Conservation (phyloP, 306 rosid species). For the Hippophae rhamnoides region DNA sequence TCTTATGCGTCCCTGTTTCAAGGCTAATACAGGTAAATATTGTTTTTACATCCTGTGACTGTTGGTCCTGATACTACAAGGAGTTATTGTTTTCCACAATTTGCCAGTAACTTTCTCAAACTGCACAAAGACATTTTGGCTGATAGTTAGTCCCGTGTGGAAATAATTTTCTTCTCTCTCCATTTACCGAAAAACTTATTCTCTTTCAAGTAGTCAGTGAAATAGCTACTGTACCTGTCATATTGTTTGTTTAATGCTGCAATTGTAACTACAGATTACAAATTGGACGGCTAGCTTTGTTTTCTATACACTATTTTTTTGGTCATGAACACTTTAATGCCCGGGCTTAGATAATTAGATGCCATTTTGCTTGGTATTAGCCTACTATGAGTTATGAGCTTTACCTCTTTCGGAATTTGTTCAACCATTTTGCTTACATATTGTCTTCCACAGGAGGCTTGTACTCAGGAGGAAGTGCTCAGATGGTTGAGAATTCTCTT, state of each 20-base stretch:
- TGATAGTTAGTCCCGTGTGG: background rate
- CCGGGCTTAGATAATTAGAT: too few relatives aligned
- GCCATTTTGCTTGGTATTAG: too few relatives aligned
- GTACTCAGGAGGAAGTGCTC: conserved; percentile 97
- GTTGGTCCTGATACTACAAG: background rate
- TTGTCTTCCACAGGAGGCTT: conserved; percentile 62
- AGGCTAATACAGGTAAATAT: conserved; percentile 68
- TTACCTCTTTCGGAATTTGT: background rate
- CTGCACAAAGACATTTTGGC: background rate
- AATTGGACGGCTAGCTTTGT: too few relatives aligned
- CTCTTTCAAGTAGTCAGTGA: too few relatives aligned
- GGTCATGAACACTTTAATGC: too few relatives aligned
- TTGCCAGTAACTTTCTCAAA: background rate
- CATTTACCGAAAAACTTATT: too few relatives aligned
- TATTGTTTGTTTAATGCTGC: too few relatives aligned
- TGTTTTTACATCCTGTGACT: background rate
- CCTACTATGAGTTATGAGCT: too few relatives aligned
- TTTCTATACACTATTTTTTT: too few relatives aligned
- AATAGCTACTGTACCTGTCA: too few relatives aligned
- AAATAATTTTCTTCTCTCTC: background rate
- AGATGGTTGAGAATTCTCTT: conserved; percentile 84
- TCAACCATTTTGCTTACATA: conserved; percentile 6
- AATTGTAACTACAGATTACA: too few relatives aligned
- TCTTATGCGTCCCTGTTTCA: conserved; percentile 93
- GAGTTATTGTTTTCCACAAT: background rate